Evolutionary conservation across 2,329 filamentous ascomycete genomes (phyloP), one percentile per base, ranked within the genome.

Genomic region (Ophiocordyceps unilateralis): DNA sequence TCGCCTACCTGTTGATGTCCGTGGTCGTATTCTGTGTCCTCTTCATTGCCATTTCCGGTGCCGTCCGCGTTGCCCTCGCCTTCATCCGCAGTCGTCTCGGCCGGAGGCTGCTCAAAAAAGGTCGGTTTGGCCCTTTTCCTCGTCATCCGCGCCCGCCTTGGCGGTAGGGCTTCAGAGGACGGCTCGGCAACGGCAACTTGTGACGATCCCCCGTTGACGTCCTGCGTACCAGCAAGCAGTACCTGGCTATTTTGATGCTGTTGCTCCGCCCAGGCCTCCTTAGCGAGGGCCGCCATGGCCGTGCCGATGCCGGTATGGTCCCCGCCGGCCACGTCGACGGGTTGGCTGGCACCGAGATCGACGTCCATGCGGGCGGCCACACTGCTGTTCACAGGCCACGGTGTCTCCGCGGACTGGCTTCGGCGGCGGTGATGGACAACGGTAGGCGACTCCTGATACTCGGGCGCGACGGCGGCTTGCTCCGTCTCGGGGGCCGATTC

Each of bases 61-160:
- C 51, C 47, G 19, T 45, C 37, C 14, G 43, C 40, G 6, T 7
- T 17, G 7, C 32, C 32, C 15, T 34, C 7, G 32, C 32, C 36
- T 4, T 21, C 19, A 9, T 22, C 36, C 19, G 9, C 9, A 15
- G 20, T 12, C 19, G 51, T 51, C 0, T 48, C 48, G 5, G 49
- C 47, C 10, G 53, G 47, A 2, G 56, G 52, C 43, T 61, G 54
- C 37, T 62, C 58, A 47, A 65, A 67, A 44, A 60, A 68, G 17
- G 65, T 67, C 10, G 66, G 64, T 51, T 72, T 72, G 40, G 64
- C 59, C 55, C 67, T 72, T 56, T 67, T 70, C 38, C 60, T 55
- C 26, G 60, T 61, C 28, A 64, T 56, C 22, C 59, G 56, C 34
- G 52, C 44, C 47, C 49, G 55, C 47, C 54, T 56, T 21, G 47